Evolutionary conservation across 2,329 filamentous ascomycete genomes (phyloP).

Genomic region (Neofusicoccum umdonicola): DNA sequence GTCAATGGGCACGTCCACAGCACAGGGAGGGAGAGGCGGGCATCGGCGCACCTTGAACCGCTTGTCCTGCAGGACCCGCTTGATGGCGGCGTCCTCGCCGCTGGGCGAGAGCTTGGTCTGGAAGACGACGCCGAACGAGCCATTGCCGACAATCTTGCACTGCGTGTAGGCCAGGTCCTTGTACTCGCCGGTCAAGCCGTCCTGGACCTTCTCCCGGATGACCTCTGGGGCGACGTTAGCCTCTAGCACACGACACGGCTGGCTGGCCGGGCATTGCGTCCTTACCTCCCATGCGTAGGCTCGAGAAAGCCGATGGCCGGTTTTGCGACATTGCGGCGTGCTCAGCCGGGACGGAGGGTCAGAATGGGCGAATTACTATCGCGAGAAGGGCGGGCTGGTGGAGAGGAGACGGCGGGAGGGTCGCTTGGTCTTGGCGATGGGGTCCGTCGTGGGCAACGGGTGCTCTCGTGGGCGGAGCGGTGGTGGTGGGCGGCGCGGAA

Average conservation of each 20-base stretch:
- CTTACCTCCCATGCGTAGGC: constrained; percentile 97
- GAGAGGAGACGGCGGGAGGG: constrained; percentile 48
- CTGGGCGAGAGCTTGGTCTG: constrained; percentile 98
- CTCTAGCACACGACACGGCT: constrained; percentile 23
- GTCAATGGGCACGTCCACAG: constrained; percentile 24
- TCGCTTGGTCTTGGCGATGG: constrained; percentile 40
- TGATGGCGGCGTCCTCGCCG: constrained; percentile 97
- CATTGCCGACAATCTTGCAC: constrained; percentile 99
- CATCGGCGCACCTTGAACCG: constrained; percentile 80
- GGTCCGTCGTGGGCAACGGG: constrained; percentile 55
- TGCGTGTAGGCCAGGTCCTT: constrained; percentile 97
- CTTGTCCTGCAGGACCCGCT: constrained; percentile 98
- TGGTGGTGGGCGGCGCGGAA: constrained; percentile 8
- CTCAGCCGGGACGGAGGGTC: constrained; percentile 21
- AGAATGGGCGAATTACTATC: constrained; percentile 38
- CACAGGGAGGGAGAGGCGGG: constrained; percentile 16
- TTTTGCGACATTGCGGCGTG: constrained; percentile 75
- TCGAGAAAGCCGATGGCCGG: constrained; percentile 83
- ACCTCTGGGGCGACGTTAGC: constrained; percentile 67
- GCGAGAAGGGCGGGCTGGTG: constrained; percentile 40
- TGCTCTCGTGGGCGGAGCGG: constrained; percentile 24
- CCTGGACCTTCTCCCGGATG: constrained; percentile 97
- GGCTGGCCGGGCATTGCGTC: constrained; percentile 24
- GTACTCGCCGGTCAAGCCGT: constrained; percentile 94
- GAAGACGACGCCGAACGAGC: constrained; percentile 97